Conservation (phyloP, 305 asterid species). For the Fraxinus albicans region DNA sequence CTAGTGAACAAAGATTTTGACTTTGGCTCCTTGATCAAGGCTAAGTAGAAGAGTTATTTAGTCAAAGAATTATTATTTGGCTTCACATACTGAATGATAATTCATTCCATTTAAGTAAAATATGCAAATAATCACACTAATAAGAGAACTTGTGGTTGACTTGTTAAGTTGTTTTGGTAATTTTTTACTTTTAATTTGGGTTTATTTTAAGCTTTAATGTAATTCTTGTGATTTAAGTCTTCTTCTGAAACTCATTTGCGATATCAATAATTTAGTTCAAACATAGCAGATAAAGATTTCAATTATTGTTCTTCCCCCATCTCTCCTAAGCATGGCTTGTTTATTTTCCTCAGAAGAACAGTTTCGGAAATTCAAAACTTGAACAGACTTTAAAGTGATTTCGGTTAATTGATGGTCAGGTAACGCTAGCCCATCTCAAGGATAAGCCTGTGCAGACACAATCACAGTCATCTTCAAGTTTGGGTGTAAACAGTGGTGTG, state of each 20-base stretch:
- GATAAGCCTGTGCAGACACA: conserved; percentile 72
- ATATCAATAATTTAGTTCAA: background rate
- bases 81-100: background rate
- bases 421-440: conserved; percentile 84
- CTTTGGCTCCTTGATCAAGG: conserved; percentile 14
- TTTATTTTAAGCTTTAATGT: background rate
- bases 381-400: conserved; percentile 18
- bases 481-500: conserved; percentile 79
- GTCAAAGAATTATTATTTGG: background rate
- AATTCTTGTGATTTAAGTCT: background rate
- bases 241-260: background rate
- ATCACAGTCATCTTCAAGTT: conserved; percentile 62
- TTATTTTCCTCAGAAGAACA: background rate
- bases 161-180: background rate
- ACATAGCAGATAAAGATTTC: conserved; percentile 2
- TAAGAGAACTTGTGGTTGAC: background rate
- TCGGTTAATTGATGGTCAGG: conserved; percentile 47
- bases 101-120: background rate
- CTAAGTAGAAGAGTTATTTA: background rate
- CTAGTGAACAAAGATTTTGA: conserved; percentile 4
- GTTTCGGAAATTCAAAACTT: background rate
- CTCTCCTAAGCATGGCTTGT: background rate
- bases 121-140: background rate
- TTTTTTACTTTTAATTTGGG: background rate
- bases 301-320: background rate